phyloP scores from a whole-genome alignment of 2,329 filamentous ascomycete species.

The Fusarium clavum region DNA sequence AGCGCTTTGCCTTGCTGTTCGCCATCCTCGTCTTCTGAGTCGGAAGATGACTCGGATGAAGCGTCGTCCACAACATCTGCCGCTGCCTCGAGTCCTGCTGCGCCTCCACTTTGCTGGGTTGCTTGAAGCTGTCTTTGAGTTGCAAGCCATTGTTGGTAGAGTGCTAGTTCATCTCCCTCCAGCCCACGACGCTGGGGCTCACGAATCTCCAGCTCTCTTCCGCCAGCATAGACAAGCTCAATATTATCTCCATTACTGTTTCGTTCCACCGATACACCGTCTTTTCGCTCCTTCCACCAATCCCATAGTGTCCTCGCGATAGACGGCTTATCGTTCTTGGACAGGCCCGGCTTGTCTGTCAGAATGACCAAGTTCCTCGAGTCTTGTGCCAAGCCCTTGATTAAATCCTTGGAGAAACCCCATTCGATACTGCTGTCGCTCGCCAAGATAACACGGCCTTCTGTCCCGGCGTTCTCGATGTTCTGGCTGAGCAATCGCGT shows the following conservation, averaged over 20 bases:
- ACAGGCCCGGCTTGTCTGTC: slow-evolving; percentile 75
- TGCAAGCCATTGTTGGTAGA: slow-evolving; percentile 93
- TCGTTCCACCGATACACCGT: slow-evolving; percentile 71
- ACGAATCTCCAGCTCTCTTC: slow-evolving; percentile 69
- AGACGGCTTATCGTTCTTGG: slow-evolving; percentile 59
- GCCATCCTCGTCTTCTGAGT: slow-evolving; percentile 88
- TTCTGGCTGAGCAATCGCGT: slow-evolving; percentile 71
- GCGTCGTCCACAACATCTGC: slow-evolving; percentile 84
- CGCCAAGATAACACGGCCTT: slow-evolving; percentile 83
- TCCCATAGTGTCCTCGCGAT: slow-evolving; percentile 83
- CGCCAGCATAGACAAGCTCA: slow-evolving; percentile 74
- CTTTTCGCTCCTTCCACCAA: slow-evolving; percentile 77
- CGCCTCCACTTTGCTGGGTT: slow-evolving; percentile 77
- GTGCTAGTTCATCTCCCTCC: slow-evolving; percentile 77
- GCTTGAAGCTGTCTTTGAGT: slow-evolving; percentile 89
- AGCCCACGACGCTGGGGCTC: slow-evolving; percentile 74
- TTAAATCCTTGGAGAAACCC: slow-evolving; percentile 89
- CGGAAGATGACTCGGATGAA: slow-evolving; percentile 85
- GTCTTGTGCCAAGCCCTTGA: slow-evolving; percentile 80
- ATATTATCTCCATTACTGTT: slow-evolving; percentile 66
- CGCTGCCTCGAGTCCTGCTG: slow-evolving; percentile 74
- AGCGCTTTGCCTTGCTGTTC: slow-evolving; percentile 93
- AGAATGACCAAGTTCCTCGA: slow-evolving; percentile 86
- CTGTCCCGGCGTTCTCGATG: slow-evolving; percentile 55
- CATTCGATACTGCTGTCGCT: slow-evolving; percentile 92